Evolutionary conservation across 169 alveolate species (phyloP).

Genomic region (Cryptosporidium sp.): DNA sequence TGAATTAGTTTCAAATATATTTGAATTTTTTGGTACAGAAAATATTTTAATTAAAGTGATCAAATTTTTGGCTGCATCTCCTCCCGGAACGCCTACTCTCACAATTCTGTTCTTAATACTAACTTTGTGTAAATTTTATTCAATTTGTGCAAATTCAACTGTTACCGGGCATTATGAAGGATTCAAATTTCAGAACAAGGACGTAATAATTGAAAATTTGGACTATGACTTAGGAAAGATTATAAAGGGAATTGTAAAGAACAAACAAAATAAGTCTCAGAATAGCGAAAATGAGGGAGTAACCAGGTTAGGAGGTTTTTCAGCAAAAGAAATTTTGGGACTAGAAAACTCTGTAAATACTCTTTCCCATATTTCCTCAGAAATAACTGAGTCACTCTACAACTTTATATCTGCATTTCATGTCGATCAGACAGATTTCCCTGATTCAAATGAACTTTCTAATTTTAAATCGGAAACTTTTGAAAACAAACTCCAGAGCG

Average conservation of each 20-base stretch:
- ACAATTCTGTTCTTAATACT: slow-evolving; percentile 4
- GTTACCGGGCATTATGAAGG: not conserved
- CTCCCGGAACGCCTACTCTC: slow-evolving; percentile 52
- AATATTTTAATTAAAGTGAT: not conserved
- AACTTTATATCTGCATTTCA: slow-evolving; percentile 53
- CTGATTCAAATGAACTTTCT: slow-evolving; percentile 26
- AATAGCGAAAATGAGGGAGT: not conserved
- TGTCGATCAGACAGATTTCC: slow-evolving; percentile 2
- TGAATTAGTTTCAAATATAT: not conserved
- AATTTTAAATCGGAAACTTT: not conserved
- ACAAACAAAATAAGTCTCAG: not conserved
- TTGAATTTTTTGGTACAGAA: not conserved
- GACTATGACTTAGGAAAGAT: not conserved
- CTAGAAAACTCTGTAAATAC: slow-evolving; percentile 22
- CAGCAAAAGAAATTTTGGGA: not conserved
- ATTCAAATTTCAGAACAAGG: not conserved
- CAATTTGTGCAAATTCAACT: not conserved
- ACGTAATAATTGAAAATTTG: not conserved
- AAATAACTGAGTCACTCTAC: slow-evolving; percentile 55
- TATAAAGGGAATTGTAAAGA: not conserved
- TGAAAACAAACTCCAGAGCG: not conserved
- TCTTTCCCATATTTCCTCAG: slow-evolving; percentile 25
- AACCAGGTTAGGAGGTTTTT: not conserved
- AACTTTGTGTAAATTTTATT: not conserved
- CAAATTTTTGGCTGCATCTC: slow-evolving; percentile 30